Percentiles rank a stretch among this genome's conserved stretches.
Evolutionary conservation across 768 basidiomycete genomes (phyloP).

Genomic region (Auricularia cornea): DNA sequence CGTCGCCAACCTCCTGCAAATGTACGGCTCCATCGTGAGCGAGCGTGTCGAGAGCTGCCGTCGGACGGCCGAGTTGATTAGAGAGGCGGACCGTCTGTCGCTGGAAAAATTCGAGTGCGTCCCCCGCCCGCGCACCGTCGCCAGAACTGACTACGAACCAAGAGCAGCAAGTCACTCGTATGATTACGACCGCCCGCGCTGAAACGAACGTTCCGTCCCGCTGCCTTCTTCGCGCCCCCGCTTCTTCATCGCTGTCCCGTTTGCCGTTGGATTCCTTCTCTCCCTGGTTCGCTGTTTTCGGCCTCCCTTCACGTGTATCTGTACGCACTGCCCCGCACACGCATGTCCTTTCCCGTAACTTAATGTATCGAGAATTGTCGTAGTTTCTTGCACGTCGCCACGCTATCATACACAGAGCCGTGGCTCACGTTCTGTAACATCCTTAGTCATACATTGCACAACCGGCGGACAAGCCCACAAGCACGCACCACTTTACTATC

Average conservation of each 20-base stretch:
- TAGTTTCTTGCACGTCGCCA: not conserved
- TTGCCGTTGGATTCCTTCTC: no score
- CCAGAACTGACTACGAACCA: no score
- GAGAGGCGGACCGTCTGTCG: not conserved
- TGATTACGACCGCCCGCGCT: no score
- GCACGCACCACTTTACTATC: slow-evolving; percentile 17
- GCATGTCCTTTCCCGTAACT: not conserved
- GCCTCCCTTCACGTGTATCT: not conserved
- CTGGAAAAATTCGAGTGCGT: not conserved
- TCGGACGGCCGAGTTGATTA: not conserved
- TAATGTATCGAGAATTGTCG: not conserved
- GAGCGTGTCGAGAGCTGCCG: not conserved
- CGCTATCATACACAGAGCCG: not conserved
- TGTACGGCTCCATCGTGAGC: not conserved
- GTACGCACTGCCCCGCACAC: not conserved
- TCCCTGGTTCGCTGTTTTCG: no score
- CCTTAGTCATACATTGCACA: not conserved
- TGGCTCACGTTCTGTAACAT: no score
- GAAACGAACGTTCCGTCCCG: no score
- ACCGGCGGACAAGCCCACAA: not conserved
- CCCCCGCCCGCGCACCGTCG: not conserved
- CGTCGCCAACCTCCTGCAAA: not conserved
- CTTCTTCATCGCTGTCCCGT: no score
- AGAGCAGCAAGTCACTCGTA: no score
- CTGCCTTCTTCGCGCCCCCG: no score